phyloP scores from a whole-genome alignment of 1,284 basidiomycete genomes.

The Caloboletus inedulis region DNA sequence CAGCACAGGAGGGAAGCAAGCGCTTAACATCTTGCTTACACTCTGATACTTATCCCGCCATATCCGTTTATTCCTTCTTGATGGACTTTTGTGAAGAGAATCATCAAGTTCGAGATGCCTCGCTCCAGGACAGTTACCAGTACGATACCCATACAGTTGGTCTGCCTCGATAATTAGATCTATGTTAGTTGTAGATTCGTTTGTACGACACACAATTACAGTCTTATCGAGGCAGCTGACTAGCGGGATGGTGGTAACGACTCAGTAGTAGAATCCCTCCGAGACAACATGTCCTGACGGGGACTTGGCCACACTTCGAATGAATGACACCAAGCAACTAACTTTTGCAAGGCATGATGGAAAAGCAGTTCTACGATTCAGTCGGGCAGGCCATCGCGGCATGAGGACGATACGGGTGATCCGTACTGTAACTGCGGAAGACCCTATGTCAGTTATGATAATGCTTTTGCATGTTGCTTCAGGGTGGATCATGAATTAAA shows the following conservation, averaged over 20 bases:
- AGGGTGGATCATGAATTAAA: not conserved
- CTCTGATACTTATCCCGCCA: not conserved
- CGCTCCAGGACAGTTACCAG: not conserved
- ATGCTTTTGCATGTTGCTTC: not conserved
- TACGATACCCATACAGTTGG: not conserved
- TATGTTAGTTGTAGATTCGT: not conserved
- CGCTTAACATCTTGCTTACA: not conserved
- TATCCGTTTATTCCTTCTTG: not conserved
- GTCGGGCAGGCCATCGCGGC: not conserved
- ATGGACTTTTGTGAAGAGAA: not conserved
- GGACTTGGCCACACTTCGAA: not conserved
- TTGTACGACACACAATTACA: not conserved
- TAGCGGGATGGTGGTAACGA: not conserved
- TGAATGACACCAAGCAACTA: not conserved
- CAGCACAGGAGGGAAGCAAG: constrained; percentile 1
- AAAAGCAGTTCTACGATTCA: not conserved
- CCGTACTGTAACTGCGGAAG: not conserved
- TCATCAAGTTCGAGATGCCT: not conserved
- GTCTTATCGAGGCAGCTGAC: not conserved
- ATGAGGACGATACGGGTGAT: not conserved
- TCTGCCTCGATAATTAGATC: not conserved
- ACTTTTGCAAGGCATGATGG: not conserved
- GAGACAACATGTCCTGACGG: not conserved
- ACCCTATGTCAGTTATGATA: not conserved
- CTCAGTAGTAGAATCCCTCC: not conserved